Evolutionary conservation across 2,329 filamentous ascomycete species (phyloP).

Genomic region (Aspergillus jensenii): DNA sequence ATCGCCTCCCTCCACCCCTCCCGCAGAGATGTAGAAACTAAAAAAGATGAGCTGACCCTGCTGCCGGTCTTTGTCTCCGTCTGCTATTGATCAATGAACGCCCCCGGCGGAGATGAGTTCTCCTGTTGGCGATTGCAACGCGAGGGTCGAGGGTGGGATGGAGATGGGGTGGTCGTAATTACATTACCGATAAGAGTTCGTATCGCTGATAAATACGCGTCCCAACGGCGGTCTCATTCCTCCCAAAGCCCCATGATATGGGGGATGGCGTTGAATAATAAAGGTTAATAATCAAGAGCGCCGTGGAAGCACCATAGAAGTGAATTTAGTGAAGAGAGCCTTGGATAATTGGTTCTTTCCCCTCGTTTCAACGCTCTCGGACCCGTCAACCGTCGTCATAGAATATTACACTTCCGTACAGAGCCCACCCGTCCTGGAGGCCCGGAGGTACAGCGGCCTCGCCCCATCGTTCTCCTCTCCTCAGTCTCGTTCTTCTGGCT

Average conservation of each 20-base stretch:
- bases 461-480: conserved; percentile 3
- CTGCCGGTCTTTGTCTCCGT: neutral
- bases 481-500: neutral
- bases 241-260: neutral
- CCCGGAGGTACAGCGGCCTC: conserved; percentile 8
- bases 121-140: neutral
- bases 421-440: conserved; percentile 1
- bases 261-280: neutral
- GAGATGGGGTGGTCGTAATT: neutral
- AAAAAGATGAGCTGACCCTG: neutral
- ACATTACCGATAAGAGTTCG: conserved; percentile 5
- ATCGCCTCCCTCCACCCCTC: neutral
- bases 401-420: conserved; percentile 4
- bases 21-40: neutral
- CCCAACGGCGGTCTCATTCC: neutral
- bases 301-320: neutral
- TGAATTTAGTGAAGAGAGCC: neutral
- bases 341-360: neutral
- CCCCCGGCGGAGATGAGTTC: neutral
- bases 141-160: neutral
- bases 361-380: conserved; percentile 16
- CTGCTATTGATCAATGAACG: neutral
- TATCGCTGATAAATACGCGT: neutral
- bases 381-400: conserved; percentile 18
- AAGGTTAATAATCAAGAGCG: neutral